A percentile compares a stretch with the other conserved stretches of the same genome.
Conservation (phyloP, 2,329 filamentous ascomycete genomes). For the Talaromyces atroroseus region DNA sequence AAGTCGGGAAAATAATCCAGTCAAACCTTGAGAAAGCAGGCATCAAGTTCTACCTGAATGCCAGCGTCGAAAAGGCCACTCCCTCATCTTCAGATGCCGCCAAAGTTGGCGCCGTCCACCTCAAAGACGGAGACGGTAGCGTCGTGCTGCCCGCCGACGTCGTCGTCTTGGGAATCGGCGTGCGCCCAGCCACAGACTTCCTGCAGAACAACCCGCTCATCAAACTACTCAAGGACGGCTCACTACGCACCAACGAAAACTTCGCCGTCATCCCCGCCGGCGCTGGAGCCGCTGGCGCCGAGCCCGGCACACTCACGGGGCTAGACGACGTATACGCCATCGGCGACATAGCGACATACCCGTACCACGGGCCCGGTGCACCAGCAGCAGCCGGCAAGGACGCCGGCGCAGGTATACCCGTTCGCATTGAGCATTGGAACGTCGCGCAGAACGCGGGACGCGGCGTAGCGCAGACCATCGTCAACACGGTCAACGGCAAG, state of each 20-base stretch:
- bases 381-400: slow-evolving; percentile 48
- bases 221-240: slow-evolving; percentile 75
- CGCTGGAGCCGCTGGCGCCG: slow-evolving; percentile 40
- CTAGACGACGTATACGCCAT: slow-evolving; percentile 73
- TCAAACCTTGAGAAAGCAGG: slow-evolving; percentile 75
- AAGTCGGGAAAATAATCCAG: slow-evolving; percentile 77
- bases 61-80: slow-evolving; percentile 75
- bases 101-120: slow-evolving; percentile 70
- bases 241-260: slow-evolving; percentile 70
- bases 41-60: slow-evolving; percentile 79
- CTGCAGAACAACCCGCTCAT: slow-evolving; percentile 67
- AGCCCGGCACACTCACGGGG: not conserved
- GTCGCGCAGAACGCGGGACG: slow-evolving; percentile 85
- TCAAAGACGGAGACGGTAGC: slow-evolving; percentile 89
- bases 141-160: slow-evolving; percentile 79
- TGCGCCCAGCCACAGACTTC: slow-evolving; percentile 78
- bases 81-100: slow-evolving; percentile 62
- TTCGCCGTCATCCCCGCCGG: slow-evolving; percentile 59
- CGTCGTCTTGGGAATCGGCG: slow-evolving; percentile 86
- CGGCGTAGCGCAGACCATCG: slow-evolving; percentile 16
- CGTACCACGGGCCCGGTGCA: slow-evolving; percentile 84
- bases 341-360: slow-evolving; percentile 91
- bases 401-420: slow-evolving; percentile 48
- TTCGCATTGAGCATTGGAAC: slow-evolving; percentile 97
- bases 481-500: not conserved